Conservation (phyloP, 345 rosid genomes). For the Citropsis articulata region DNA sequence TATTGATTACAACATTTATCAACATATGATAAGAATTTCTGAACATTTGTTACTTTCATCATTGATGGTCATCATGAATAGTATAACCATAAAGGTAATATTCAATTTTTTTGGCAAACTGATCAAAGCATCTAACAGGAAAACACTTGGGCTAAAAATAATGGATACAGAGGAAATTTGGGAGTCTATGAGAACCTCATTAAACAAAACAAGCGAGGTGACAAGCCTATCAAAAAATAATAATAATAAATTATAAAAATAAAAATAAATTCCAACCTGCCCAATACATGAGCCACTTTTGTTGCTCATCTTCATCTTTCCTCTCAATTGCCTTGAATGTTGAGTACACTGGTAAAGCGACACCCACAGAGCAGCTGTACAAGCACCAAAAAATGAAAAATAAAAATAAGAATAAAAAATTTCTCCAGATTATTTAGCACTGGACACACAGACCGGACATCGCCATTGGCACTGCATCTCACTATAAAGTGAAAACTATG, state of each 20-base stretch:
- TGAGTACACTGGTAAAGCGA: constrained; percentile 43
- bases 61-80: neutral
- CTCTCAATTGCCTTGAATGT: constrained; percentile 50
- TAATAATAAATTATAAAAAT: too few species aligned
- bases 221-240: neutral
- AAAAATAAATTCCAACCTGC: constrained; percentile 19
- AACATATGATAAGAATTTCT: neutral
- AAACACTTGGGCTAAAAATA: neutral
- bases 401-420: too few species aligned
- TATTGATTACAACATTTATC: neutral
- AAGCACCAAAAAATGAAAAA: neutral
- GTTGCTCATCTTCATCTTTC: constrained; percentile 26
- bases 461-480: too few species aligned
- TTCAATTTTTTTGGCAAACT: neutral
- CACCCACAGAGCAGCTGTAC: constrained; percentile 42
- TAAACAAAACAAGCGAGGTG: neutral
- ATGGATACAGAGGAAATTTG: too few species aligned
- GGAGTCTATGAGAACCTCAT: neutral
- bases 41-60: too few species aligned
- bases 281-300: constrained; percentile 45
- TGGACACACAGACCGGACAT: too few species aligned
- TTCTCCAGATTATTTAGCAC: too few species aligned
- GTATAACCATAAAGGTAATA: too few species aligned
- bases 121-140: neutral
- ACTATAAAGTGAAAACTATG: too few species aligned